These are phyloP conservation scores for Fremontodendron californicum DNA, from an alignment of 345 rosid species.

Conservation along the genomic window DNA sequence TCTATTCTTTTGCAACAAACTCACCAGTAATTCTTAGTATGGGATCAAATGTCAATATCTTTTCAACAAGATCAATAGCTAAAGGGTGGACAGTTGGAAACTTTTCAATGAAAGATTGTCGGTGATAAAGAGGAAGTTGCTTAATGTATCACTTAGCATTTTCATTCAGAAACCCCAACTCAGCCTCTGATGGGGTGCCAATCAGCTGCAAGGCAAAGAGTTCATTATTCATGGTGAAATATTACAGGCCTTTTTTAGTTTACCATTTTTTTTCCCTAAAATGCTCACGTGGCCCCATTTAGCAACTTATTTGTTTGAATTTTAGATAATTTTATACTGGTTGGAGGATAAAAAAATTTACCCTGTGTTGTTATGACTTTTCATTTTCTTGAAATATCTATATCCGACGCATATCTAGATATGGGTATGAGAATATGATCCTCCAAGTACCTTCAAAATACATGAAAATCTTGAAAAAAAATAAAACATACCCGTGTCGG, in stretches of 20 bases:
- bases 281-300: neutral
- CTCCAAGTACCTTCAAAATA: no score
- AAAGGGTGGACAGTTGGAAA: slow-evolving; percentile 63
- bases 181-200: slow-evolving; percentile 86
- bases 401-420: no score
- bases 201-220: slow-evolving; percentile 54
- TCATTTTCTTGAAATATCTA: no score
- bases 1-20: neutral
- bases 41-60: slow-evolving; percentile 88
- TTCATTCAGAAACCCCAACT: slow-evolving; percentile 67
- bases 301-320: neutral
- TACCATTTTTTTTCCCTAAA: neutral
- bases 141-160: slow-evolving; percentile 72
- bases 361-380: no score
- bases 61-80: slow-evolving; percentile 86
- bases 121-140: slow-evolving; percentile 53
- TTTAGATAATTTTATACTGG: neutral
- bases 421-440: no score
- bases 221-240: slow-evolving; percentile 6
- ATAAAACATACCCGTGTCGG: no score
- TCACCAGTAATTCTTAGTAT: slow-evolving; percentile 75
- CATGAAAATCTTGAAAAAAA: no score
- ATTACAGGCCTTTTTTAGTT: neutral
- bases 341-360: neutral
- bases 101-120: slow-evolving; percentile 70